phyloP scores from a whole-genome alignment of 108 stramenopile species.

The Conticribra weissflogii region DNA sequence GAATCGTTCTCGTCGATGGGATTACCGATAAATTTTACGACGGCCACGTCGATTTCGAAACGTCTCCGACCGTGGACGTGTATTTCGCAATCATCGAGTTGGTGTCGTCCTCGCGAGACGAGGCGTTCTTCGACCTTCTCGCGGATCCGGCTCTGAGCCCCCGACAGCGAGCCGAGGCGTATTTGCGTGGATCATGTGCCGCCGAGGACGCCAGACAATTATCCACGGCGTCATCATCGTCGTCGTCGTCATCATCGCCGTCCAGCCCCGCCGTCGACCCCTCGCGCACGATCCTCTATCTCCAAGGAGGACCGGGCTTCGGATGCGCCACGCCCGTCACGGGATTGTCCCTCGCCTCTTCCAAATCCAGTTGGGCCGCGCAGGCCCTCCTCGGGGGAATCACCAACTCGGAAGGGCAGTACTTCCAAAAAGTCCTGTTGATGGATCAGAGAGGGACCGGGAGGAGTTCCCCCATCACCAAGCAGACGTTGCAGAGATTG shows the following conservation, averaged over 20 bases:
- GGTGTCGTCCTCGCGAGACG: constrained; percentile 38
- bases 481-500: constrained; percentile 65
- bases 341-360: constrained; percentile 49
- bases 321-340: constrained; percentile 77
- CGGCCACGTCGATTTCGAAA: constrained; percentile 25
- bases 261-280: constrained; percentile 47
- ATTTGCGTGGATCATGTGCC: constrained; percentile 4
- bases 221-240: not conserved
- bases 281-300: constrained; percentile 68
- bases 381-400: constrained; percentile 56
- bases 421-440: constrained; percentile 70
- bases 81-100: constrained; percentile 81
- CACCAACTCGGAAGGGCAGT: constrained; percentile 40
- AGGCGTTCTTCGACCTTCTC: constrained; percentile 32
- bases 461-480: constrained; percentile 74
- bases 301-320: constrained; percentile 94
- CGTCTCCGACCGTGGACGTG: constrained; percentile 62
- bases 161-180: constrained; percentile 29
- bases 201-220: not conserved
- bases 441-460: constrained; percentile 98
- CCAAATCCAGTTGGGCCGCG: constrained; percentile 69
- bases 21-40: constrained; percentile 19
- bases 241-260: too few relatives aligned
- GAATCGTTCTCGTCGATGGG: constrained; percentile 20
- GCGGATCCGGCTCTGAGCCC: constrained; percentile 13